Percentiles rank a stretch among this genome's conserved stretches.
phyloP scores from a whole-genome alignment of 1,139 yeast genomes.

The Kodamaea derodonti region DNA sequence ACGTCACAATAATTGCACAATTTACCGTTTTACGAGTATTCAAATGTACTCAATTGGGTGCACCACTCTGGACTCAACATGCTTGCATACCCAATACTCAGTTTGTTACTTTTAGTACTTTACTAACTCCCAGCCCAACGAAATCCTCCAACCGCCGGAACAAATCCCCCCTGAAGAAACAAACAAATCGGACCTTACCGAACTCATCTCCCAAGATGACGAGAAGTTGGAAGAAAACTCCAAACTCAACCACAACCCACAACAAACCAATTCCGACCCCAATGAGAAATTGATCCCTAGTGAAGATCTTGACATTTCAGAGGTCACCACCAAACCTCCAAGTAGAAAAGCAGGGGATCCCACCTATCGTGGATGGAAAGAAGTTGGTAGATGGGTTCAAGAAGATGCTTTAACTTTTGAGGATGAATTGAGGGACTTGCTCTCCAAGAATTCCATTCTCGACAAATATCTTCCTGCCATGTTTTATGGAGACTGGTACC shows the following conservation, averaged over 20 bases:
- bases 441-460: conserved; percentile 63
- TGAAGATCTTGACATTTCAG: conserved; percentile 26
- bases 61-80: too few species aligned
- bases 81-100: too few species aligned
- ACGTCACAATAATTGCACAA: too few species aligned
- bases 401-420: conserved; percentile 60
- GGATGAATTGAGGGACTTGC: conserved; percentile 67
- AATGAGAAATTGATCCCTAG: conserved; percentile 9
- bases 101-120: too few species aligned
- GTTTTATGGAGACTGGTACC: conserved; percentile 94
- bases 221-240: neutral
- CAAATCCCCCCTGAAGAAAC: conserved; percentile 11
- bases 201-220: conserved; percentile 3
- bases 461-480: conserved; percentile 68
- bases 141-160: conserved; percentile 14
- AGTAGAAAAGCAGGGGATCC: conserved; percentile 59
- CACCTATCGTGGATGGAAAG: conserved; percentile 87
- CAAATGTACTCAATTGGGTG: too few species aligned
- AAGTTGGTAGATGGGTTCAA: conserved; percentile 82
- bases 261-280: neutral
- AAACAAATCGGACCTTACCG: conserved; percentile 7
- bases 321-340: conserved; percentile 36
- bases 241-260: conserved; percentile 2
- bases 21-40: too few species aligned
- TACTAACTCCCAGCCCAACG: conserved; percentile 11